phyloP scores from a whole-genome alignment of 257 asterid genomes.

The Solanum piurae region DNA sequence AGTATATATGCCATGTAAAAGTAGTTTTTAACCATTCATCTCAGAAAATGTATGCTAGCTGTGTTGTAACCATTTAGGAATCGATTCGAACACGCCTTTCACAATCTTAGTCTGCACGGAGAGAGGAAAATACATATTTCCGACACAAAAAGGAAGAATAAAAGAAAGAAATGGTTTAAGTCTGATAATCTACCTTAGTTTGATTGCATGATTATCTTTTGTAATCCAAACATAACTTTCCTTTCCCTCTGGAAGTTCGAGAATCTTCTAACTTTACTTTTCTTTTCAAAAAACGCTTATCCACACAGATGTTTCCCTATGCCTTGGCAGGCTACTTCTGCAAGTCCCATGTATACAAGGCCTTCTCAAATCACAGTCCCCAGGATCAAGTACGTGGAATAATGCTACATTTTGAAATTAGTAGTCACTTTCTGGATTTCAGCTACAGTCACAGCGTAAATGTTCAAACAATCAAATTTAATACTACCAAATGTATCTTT shows the following conservation, averaged over 20 bases:
- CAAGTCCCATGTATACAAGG: background rate
- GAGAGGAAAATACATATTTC: background rate
- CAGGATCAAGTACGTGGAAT: background rate
- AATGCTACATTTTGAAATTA: background rate
- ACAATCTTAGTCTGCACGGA: background rate
- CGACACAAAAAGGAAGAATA: background rate
- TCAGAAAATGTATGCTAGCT: background rate
- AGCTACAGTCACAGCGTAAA: background rate
- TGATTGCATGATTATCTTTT: background rate
- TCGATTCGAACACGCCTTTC: background rate
- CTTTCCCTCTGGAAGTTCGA: background rate
- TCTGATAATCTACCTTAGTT: background rate
- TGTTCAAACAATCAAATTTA: background rate
- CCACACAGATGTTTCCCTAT: background rate
- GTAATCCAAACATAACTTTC: background rate
- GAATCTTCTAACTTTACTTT: background rate
- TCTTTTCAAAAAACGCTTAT: background rate
- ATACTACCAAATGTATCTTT: background rate
- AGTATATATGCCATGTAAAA: background rate
- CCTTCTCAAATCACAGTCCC: background rate
- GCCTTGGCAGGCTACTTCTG: background rate
- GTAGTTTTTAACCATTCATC: background rate
- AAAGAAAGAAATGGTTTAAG: background rate
- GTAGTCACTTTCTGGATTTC: background rate
- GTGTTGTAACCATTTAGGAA: background rate